Conservation (phyloP, 148 eudicot genomes). For the Fagopyrum homotropicum region DNA sequence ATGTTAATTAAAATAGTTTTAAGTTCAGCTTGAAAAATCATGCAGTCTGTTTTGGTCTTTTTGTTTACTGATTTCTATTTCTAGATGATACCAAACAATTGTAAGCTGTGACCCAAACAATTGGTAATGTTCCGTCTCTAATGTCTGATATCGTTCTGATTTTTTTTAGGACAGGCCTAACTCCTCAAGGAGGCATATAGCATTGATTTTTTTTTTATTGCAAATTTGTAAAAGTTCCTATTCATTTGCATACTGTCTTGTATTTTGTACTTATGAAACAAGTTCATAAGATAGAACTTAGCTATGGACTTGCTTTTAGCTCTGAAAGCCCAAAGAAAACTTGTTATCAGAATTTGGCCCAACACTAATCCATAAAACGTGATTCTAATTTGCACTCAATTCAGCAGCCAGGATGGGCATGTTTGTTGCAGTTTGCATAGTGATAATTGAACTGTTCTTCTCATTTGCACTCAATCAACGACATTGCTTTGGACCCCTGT, state of each 20-base stretch:
- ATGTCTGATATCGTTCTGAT: neutral
- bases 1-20: neutral
- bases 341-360: too few species aligned
- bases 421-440: neutral
- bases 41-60: neutral
- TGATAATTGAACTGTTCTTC: neutral
- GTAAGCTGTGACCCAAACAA: too few species aligned
- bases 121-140: neutral
- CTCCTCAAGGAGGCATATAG: neutral
- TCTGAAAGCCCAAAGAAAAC: neutral
- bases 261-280: neutral
- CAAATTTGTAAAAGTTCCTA: neutral
- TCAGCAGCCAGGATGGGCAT: neutral
- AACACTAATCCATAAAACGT: too few species aligned
- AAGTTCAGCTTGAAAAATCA: neutral
- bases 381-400: neutral
- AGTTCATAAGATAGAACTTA: neutral
- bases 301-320: neutral
- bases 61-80: neutral
- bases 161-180: neutral
- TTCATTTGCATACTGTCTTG: neutral
- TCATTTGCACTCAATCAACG: neutral
- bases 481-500: neutral
- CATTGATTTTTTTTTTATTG: too few species aligned
- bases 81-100: neutral